phyloP scores from a whole-genome alignment of 768 basidiomycete genomes.

The Paxillus rubicundulus region DNA sequence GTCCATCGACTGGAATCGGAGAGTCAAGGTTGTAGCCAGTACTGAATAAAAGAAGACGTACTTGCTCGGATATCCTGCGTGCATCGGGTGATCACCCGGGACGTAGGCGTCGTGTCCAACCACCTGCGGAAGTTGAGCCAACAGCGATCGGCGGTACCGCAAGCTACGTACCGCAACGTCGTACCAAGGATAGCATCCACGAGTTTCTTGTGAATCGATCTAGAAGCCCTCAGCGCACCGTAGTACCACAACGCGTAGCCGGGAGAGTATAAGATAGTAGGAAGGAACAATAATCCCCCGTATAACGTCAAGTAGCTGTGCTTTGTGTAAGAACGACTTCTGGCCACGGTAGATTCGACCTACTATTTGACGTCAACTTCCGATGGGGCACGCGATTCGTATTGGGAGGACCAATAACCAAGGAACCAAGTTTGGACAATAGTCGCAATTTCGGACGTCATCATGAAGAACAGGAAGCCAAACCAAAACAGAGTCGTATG shows the following conservation, averaged over 20 bases:
- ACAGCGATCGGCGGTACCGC: slow-evolving; percentile 12
- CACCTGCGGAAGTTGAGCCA: slow-evolving; percentile 40
- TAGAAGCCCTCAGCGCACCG: slow-evolving; percentile 53
- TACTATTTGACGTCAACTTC: slow-evolving; percentile 37
- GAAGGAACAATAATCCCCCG: slow-evolving; percentile 36
- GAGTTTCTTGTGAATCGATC: slow-evolving; percentile 50
- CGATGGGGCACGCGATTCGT: slow-evolving; percentile 30
- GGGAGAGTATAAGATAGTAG: slow-evolving; percentile 31
- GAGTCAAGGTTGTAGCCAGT: background rate
- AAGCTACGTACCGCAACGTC: slow-evolving; percentile 56
- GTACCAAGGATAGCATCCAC: slow-evolving; percentile 54
- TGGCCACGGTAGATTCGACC: slow-evolving; percentile 2
- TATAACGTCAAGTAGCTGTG: slow-evolving; percentile 49
- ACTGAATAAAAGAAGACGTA: slow-evolving; percentile 7
- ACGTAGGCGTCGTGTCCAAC: slow-evolving; percentile 49
- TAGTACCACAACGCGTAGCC: slow-evolving; percentile 42
- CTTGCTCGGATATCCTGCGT: slow-evolving; percentile 51
- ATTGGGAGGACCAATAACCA: slow-evolving; percentile 46
- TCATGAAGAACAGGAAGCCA: slow-evolving; percentile 15
- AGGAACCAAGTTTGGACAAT: slow-evolving; percentile 42
- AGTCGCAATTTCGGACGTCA: slow-evolving; percentile 17
- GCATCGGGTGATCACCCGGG: slow-evolving; percentile 41
- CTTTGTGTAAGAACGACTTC: background rate
- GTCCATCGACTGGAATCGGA: slow-evolving; percentile 32
- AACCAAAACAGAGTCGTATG: slow-evolving; percentile 33